Evolutionary conservation across 106 monocot genomes (phyloP).

Genomic region (Alisma plantagoaquatica): DNA sequence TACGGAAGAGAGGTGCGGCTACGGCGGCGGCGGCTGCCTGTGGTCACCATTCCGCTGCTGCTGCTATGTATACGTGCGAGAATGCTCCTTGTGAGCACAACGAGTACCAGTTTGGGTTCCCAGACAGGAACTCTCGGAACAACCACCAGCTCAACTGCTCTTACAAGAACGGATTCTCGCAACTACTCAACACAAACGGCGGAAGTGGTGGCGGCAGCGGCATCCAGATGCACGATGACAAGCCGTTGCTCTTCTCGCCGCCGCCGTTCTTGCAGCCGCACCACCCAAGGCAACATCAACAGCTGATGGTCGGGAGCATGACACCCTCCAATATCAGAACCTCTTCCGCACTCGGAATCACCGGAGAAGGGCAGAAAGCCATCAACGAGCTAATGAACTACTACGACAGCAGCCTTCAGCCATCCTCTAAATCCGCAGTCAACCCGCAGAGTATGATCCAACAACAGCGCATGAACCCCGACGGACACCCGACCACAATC

Average conservation of each 20-base stretch:
- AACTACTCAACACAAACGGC: background rate
- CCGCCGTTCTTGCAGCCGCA: constrained; percentile 1
- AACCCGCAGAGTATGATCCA: no score
- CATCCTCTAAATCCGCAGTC: no score
- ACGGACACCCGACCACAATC: no score
- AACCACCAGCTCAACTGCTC: constrained; percentile 24
- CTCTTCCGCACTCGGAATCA: constrained; percentile 11
- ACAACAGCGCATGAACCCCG: no score
- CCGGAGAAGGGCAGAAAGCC: constrained; percentile 31
- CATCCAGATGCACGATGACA: constrained; percentile 23
- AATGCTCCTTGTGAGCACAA: background rate
- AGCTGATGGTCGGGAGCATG: no score
- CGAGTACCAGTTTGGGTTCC: background rate
- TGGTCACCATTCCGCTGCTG: background rate
- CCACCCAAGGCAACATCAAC: background rate
- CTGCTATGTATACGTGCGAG: background rate
- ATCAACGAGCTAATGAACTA: constrained; percentile 32
- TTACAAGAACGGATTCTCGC: constrained; percentile 8
- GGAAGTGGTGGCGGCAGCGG: background rate
- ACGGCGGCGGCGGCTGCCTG: background rate
- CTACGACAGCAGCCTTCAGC: no score
- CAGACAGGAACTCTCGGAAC: constrained; percentile 11
- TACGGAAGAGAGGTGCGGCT: background rate
- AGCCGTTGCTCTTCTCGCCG: constrained; percentile 12
- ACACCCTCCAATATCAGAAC: background rate